These are phyloP conservation scores for Mycena latifolia DNA, from an alignment of 768 basidiomycete genomes.

Conservation along the genomic window DNA sequence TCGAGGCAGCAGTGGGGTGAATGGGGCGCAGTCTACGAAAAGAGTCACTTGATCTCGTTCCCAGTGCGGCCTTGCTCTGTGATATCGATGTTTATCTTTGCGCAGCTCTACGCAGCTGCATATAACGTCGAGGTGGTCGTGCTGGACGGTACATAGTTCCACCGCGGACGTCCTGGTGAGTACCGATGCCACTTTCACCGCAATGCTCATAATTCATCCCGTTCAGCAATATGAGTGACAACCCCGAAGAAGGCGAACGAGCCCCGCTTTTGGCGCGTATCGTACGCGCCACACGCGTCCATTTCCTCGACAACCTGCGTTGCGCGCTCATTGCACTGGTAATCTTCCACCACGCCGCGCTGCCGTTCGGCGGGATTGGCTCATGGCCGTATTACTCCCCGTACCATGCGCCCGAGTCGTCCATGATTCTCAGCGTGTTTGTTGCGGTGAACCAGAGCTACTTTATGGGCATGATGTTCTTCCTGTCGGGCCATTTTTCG, in stretches of 20 bases:
- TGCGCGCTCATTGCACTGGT: conserved; percentile 31
- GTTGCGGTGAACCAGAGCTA: conserved; percentile 30
- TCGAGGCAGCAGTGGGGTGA: not conserved
- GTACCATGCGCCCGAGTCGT: conserved; percentile 11
- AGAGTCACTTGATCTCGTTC: too few species aligned
- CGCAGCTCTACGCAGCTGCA: too few species aligned
- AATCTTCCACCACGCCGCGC: conserved; percentile 28
- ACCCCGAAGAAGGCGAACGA: conserved; percentile 32
- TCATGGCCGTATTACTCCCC: conserved; percentile 28
- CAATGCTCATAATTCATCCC: too few species aligned
- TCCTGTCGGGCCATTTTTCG: conserved; percentile 27
- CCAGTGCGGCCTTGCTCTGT: too few species aligned
- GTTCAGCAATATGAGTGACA: conserved; percentile 19
- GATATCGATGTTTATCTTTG: too few species aligned
- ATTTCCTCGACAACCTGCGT: conserved; percentile 34
- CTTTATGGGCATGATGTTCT: conserved; percentile 35
- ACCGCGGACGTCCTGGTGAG: too few species aligned
- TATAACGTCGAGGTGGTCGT: too few species aligned
- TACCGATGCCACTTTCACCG: too few species aligned
- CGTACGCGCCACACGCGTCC: conserved; percentile 22
- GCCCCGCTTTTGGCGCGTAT: conserved; percentile 33
- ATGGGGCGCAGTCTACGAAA: too few species aligned
- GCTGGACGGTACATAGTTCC: too few species aligned
- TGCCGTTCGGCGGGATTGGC: conserved; percentile 26
- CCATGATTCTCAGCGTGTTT: conserved; percentile 1